phyloP scores from a whole-genome alignment of 2,329 filamentous ascomycete genomes.

The Ceratocystis variospora region DNA sequence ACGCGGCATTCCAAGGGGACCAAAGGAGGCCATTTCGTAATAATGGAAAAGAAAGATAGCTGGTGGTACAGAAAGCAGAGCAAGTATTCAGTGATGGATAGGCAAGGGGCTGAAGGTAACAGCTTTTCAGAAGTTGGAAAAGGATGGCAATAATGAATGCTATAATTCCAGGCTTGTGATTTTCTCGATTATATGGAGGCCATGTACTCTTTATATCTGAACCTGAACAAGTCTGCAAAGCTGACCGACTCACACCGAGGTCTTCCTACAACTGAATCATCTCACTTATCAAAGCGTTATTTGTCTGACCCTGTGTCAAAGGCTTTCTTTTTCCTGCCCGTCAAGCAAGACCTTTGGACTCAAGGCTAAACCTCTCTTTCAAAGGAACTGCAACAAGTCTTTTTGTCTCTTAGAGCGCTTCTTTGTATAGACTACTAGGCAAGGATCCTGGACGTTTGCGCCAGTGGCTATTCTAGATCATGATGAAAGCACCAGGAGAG shows the following conservation, averaged over 20 bases:
- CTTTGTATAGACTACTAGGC: not conserved
- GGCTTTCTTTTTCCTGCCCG: not conserved
- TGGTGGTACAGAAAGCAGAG: not conserved
- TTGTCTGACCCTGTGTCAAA: not conserved
- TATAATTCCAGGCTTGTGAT: not conserved
- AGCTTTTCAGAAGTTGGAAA: not conserved
- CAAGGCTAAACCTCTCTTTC: not conserved
- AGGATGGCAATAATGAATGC: not conserved
- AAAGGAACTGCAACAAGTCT: not conserved
- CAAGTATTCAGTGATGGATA: not conserved
- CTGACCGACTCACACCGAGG: not conserved
- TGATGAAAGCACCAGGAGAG: too few species aligned
- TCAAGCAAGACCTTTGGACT: not conserved
- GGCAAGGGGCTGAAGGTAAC: not conserved
- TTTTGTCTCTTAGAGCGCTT: not conserved
- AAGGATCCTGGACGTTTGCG: not conserved
- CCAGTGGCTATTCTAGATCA: too few species aligned
- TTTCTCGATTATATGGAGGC: not conserved
- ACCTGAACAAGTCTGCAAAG: not conserved
- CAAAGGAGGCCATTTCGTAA: conserved; percentile 16
- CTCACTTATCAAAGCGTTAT: too few species aligned
- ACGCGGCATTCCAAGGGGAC: conserved; percentile 17
- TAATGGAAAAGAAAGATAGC: not conserved
- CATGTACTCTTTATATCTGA: not conserved
- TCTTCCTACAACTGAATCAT: too few species aligned